Conservation (phyloP, 106 monocot species). For the Allium sativum region DNA sequence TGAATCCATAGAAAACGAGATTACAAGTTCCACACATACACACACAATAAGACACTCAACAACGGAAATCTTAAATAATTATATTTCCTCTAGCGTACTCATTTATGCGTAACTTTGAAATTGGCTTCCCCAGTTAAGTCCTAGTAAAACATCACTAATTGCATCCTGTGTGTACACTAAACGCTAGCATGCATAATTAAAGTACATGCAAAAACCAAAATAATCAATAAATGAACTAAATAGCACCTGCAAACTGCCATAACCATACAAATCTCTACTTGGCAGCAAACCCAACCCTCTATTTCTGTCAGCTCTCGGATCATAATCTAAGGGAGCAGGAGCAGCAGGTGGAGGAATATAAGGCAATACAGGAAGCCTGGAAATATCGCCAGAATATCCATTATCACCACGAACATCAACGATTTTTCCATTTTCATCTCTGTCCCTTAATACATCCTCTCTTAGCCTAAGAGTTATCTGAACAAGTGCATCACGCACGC, state of each 20-base stretch:
- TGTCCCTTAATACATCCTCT: slow-evolving; percentile 66
- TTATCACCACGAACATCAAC: slow-evolving; percentile 25
- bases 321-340: slow-evolving; percentile 35
- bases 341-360: slow-evolving; percentile 19
- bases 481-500: slow-evolving; percentile 66
- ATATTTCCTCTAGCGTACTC: too few relatives aligned
- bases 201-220: too few relatives aligned
- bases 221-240: too few relatives aligned
- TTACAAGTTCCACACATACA: too few relatives aligned
- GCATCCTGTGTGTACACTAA: too few relatives aligned
- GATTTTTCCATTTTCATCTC: slow-evolving; percentile 28
- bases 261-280: slow-evolving; percentile 51
- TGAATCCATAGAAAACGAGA: too few relatives aligned
- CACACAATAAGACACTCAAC: too few relatives aligned
- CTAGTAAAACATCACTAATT: too few relatives aligned
- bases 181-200: too few relatives aligned
- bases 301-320: slow-evolving; percentile 46
- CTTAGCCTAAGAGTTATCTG: slow-evolving; percentile 77
- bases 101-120: too few relatives aligned
- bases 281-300: slow-evolving; percentile 35
- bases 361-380: slow-evolving; percentile 33
- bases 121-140: too few relatives aligned
- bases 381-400: slow-evolving; percentile 29
- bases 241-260: slow-evolving; percentile 55
- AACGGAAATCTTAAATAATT: too few relatives aligned